Base-by-base conservation (phyloP, 1,139 yeast species). In the Blastobotrys elegans region DNA sequence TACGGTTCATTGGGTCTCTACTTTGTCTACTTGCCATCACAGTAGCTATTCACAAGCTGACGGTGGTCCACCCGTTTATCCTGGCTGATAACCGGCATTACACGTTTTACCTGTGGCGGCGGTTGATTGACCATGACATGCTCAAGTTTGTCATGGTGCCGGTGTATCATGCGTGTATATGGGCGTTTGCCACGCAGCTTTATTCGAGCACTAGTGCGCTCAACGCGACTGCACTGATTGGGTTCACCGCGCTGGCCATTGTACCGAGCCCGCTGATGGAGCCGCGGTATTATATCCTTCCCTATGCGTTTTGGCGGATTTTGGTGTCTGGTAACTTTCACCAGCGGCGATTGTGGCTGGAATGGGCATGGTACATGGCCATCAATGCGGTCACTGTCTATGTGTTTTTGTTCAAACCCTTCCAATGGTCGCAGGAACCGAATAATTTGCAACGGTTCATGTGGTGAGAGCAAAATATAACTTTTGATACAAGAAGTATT, bases 31-130 rank as follows among this genome's bases (percentile, higher is more conserved):
- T 56, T 52, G n/a, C 66, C 0, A 79, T 88, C 29, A 72, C 70
- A 52, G 56, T 68, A 24, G 60, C 79, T 1, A 74, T 88, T 31
- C 72, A 79, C 35, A 71, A 73, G 46, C 83, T 76, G 61, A 85
- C 96, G 0, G 72, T 83, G 8, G 82, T 82, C 3, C 98, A 94
- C 62, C 97, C 97, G 10, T 94, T 90, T 65, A 66, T 92, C 36
- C 72, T 90, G 43, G 95, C 98, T 0, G 99, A 94, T 64, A 94
- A 94, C 67, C 79, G 98, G 54, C 98, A 92, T 63, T 88, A 81
- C 63, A 82, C 96, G 0, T 92, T 92, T 63, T 94, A 92, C 67
- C 68, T 92, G 33, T 87, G 85, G 77, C 77, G 79, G 49, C 76
- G 76, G 50, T 59, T 90, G 16, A 55, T 61, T 35, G 26, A 30